Base-by-base conservation (phyloP, 2,329 filamentous ascomycete species). In the Dissoconium aciculare region DNA sequence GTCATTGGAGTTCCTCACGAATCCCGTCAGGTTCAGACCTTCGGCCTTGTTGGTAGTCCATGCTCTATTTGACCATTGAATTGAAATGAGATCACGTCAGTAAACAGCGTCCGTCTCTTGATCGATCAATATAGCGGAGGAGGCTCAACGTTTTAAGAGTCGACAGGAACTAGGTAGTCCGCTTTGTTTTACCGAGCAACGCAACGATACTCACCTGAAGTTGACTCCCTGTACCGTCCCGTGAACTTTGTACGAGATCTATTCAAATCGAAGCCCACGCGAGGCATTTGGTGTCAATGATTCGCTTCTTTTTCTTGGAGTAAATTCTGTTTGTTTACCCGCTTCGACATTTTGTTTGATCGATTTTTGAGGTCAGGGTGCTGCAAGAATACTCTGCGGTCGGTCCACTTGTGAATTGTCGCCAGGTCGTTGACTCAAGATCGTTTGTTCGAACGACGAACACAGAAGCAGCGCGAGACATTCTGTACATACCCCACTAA, bases 221-320 rank as follows among this genome's bases (percentile, higher is more conserved):
- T 60, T 65, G 38, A 68, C 64, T 21, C 62, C 62, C 48, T 66
- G 62, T 21, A 64, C 62, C 15, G 53, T 42, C 34, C 62, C 62
- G 14, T 57, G 46, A 36, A 64, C 62, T 36, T 52, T 60, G 55
- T 57, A 66, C 6, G 53, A 54, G 35, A 64, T 63, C 61, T 64
- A 23, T n/a, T 8, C 19, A n/a, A n/a, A n/a, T n/a, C n/a, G n/a
- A n/a, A n/a, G n/a, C n/a, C n/a, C n/a, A n/a, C n/a, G n/a, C n/a
- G n/a, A n/a, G n/a, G n/a, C n/a, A n/a, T n/a, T n/a, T n/a, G n/a
- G n/a, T n/a, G n/a, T 23, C 8, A 23, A 23, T 23, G 8, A n/a
- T 23, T 23, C 8, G 28, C n/a, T 26, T 17, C 4, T 6, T 10
- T 26, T 15, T 9, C 27, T 17, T 28, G 32, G 9, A 15, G 3